A percentile compares a stretch with the other conserved stretches of the same genome.
Evolutionary conservation across 106 monocot species (phyloP).

Genomic region (Dioscorea dumetorum): DNA sequence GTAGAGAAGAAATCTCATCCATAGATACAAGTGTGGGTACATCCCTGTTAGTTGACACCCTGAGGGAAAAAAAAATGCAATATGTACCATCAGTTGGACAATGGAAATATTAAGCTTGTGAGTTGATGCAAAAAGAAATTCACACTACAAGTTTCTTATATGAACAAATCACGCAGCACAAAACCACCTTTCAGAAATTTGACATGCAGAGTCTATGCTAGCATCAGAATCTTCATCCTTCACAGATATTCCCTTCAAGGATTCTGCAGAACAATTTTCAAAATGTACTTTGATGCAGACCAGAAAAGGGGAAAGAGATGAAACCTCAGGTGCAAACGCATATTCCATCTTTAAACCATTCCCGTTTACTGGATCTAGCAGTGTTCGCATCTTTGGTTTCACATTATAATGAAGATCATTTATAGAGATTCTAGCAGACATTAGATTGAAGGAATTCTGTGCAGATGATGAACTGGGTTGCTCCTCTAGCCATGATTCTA

Average conservation of each 20-base stretch:
- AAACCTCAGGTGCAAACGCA: constrained; percentile 60
- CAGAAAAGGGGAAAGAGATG: constrained; percentile 44
- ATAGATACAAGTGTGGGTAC: constrained; percentile 41
- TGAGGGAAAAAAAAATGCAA: constrained; percentile 11
- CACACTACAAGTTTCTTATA: not conserved
- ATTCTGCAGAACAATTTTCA: constrained; percentile 53
- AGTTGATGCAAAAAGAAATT: not conserved
- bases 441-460: constrained; percentile 16
- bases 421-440: constrained; percentile 66
- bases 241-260: constrained; percentile 44
- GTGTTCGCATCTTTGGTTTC: constrained; percentile 37
- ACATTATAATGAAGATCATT: constrained; percentile 51
- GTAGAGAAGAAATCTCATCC: constrained; percentile 58
- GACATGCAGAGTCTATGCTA: constrained; percentile 24
- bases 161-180: not conserved
- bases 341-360: constrained; percentile 71
- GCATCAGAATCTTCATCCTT: constrained; percentile 36
- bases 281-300: constrained; percentile 62
- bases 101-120: not conserved
- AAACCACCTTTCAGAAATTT: constrained; percentile 53
- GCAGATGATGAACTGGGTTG: constrained; percentile 28
- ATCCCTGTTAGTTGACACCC: constrained; percentile 17
- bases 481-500: constrained; percentile 90
- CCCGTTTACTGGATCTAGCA: constrained; percentile 62
- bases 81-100: too few relatives aligned